Evolutionary conservation across 257 asterid genomes (phyloP), one percentile per base, ranked within the genome.

Genomic region (Solanum infundibuliforme): DNA sequence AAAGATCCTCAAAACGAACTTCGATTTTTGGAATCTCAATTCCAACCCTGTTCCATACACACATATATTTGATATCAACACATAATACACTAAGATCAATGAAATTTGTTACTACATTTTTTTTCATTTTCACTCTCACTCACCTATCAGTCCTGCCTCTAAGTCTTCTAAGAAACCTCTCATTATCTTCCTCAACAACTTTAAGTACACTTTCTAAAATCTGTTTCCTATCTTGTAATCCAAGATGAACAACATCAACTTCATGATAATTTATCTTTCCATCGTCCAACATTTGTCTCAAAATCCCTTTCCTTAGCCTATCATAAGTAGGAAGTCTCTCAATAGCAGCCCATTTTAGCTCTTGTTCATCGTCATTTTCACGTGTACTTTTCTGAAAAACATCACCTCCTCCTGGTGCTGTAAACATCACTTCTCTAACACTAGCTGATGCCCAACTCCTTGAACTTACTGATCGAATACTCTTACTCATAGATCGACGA

Each of bases 341-440:
- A 20, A 97, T 95, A 68, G 99, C 98, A 5, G 98, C 98, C 99
- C 99, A 97, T 91, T 90, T 92, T 6, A 97, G 95, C 93, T 95
- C 98, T 38, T 94, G 95, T 88, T 97, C 96, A 73, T 97, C 99
- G 66, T 97, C 94, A 65, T 90, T 90, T 10, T 94, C 97, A 72
- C 95, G 90, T 85, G 89, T 94, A 89, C 95, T 97, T 79, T 86
- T 92, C 82, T 91, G 93, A 83, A 94, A 95, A 25, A 93, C 95
- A 88, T 94, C 97, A 65, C 91, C 97, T n/a, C 91, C 90, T 9
- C 96, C 98, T 3, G 96, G 90, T 9, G 91, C 95, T 21, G 91
- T 92, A 89, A 95, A 93, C 83, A 73, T 72, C 12, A 88, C 95
- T 88, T 95, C 99, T 86, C 96, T 90, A 84, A 90, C 91, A 88